Conservation (phyloP, 352 stramenopile species). For the Pythium pyrilobum region DNA sequence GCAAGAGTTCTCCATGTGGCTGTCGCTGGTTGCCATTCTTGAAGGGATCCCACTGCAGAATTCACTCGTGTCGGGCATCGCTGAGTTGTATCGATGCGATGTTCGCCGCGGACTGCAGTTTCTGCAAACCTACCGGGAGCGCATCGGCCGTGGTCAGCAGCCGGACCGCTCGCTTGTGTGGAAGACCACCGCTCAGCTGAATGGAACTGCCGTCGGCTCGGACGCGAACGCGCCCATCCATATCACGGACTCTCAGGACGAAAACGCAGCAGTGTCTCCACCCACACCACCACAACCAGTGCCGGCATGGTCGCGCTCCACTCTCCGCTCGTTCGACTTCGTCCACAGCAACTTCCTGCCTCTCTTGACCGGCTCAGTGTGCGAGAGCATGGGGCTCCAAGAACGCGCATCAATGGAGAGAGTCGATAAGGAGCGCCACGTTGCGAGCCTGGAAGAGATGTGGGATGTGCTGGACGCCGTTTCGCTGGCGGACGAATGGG, state of each 20-base stretch:
- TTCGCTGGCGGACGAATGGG: conserved; percentile 16
- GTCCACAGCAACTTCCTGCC: conserved; percentile 52
- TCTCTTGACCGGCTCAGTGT: conserved; percentile 24
- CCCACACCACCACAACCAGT: conserved; percentile 12
- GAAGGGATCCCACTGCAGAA: conserved; percentile 41
- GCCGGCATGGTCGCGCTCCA: conserved; percentile 46
- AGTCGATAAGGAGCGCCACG: conserved; percentile 33
- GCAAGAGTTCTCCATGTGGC: conserved; percentile 60
- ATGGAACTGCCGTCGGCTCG: background rate
- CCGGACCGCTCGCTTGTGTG: background rate
- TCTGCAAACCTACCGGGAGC: conserved; percentile 40
- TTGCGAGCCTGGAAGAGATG: conserved; percentile 36
- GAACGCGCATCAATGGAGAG: background rate
- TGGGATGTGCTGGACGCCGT: conserved; percentile 37
- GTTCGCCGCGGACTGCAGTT: conserved; percentile 69
- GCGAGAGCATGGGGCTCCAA: background rate
- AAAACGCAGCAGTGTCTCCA: background rate
- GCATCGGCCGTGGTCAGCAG: background rate
- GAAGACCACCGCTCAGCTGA: background rate
- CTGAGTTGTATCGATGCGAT: conserved; percentile 56
- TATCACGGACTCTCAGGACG: conserved; percentile 11
- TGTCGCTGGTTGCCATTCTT: conserved; percentile 52
- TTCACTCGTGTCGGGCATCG: conserved; percentile 32
- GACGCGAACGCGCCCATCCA: background rate
- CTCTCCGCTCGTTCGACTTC: conserved; percentile 44